Conservation (phyloP, 176 grass and related monocot genomes). For the Urochloa ruziziensis region DNA sequence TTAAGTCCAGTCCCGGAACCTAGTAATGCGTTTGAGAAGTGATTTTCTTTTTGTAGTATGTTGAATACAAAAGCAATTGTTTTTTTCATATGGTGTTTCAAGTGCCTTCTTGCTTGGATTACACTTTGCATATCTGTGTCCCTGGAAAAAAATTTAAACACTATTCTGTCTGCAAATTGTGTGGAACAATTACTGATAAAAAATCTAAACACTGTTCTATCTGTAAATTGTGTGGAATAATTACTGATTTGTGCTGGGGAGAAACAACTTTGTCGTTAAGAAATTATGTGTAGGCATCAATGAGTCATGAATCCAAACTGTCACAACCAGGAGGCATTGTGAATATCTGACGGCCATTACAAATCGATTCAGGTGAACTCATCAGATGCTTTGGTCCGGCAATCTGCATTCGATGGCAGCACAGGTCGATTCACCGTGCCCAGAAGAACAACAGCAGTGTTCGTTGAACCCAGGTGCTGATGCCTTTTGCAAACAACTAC, state of each 20-base stretch:
- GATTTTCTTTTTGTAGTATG: not conserved
- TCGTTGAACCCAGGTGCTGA: constrained; percentile 49
- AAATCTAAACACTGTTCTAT: too few relatives aligned
- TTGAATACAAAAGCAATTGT: not conserved
- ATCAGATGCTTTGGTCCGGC: constrained; percentile 49
- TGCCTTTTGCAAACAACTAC: not conserved
- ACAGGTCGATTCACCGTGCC: constrained; percentile 61
- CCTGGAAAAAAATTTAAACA: not conserved
- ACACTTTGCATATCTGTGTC: not conserved
- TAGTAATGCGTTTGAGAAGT: not conserved
- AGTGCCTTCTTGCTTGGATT: not conserved
- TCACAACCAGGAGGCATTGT: not conserved
- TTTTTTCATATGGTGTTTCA: not conserved
- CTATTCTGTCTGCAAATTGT: not conserved
- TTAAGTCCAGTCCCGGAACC: not conserved
- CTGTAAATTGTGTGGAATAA: too few relatives aligned
- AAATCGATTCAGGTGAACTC: constrained; percentile 60
- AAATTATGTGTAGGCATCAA: not conserved
- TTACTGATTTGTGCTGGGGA: not conserved
- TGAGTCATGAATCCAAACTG: not conserved
- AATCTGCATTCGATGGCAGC: constrained; percentile 39
- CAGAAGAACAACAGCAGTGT: constrained; percentile 58
- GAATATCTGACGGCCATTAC: not conserved
- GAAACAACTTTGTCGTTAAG: not conserved
- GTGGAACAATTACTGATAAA: not conserved